phyloP scores from a whole-genome alignment of 345 rosid genomes.

The Aquilaria malaccensis region DNA sequence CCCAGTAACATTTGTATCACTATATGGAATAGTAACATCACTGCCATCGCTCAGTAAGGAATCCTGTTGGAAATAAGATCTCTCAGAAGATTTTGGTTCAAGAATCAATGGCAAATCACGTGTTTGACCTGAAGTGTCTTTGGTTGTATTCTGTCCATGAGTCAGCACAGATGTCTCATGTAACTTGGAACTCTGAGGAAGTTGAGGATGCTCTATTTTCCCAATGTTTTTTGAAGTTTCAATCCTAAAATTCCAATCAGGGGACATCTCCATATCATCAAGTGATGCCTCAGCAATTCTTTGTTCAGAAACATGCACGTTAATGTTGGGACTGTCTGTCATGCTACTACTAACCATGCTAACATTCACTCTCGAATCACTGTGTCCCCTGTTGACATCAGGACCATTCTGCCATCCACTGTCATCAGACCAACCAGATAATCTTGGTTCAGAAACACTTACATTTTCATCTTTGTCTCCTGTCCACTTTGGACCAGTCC shows the following conservation, averaged over 20 bases:
- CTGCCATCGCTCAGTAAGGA: conserved; percentile 15
- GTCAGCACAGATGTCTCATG: conserved; percentile 20
- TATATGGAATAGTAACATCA: conserved; percentile 14
- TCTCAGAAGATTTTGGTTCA: conserved; percentile 22
- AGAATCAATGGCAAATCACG: conserved; percentile 21
- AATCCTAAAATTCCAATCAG: conserved; percentile 65
- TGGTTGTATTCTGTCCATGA: conserved; percentile 19
- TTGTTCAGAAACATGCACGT: conserved; percentile 24
- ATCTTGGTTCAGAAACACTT: conserved; percentile 23
- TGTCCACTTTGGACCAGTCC: conserved; percentile 19
- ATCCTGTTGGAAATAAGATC: conserved; percentile 22
- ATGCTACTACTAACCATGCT: conserved; percentile 18
- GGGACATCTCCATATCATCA: conserved; percentile 76
- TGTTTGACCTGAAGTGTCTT: conserved; percentile 18
- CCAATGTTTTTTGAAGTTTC: conserved; percentile 26
- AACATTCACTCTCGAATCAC: conserved; percentile 19
- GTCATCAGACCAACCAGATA: conserved; percentile 26
- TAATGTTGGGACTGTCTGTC: conserved; percentile 22
- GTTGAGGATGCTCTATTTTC: conserved; percentile 27
- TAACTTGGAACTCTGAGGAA: conserved; percentile 23
- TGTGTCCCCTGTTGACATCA: conserved; percentile 17
- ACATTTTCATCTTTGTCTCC: conserved; percentile 25
- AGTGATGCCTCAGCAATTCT: conserved; percentile 42
- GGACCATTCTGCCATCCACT: conserved; percentile 26
- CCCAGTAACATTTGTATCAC: conserved; percentile 16